These are phyloP conservation scores for Corynespora cassiicola DNA, from an alignment of 2,329 filamentous ascomycete genomes.

Conservation along the genomic window DNA sequence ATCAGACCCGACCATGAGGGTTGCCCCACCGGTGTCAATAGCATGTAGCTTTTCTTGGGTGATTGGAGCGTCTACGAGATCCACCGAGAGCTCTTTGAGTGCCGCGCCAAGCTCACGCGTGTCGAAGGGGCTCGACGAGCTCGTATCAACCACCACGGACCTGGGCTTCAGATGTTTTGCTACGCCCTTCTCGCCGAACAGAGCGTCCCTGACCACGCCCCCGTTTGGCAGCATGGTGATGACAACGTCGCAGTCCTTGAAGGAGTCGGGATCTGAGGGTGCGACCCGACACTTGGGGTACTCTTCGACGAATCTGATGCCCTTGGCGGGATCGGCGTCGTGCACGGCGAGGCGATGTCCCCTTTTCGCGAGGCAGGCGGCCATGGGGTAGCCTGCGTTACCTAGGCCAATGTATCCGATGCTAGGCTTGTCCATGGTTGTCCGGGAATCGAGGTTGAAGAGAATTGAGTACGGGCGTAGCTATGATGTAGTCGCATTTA, in stretches of 20 bases:
- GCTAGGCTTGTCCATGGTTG: constrained; percentile 16
- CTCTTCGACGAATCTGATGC: constrained; percentile 23
- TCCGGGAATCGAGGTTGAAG: not conserved
- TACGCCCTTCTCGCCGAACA: constrained; percentile 20
- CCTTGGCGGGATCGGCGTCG: constrained; percentile 21
- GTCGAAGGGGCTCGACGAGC: constrained; percentile 44
- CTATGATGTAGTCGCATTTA: too few species aligned
- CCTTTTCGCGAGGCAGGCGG: constrained; percentile 24
- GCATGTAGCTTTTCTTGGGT: constrained; percentile 47
- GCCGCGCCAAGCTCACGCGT: constrained; percentile 40
- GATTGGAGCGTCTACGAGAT: constrained; percentile 44
- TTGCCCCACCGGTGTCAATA: constrained; percentile 40
- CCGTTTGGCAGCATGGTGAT: constrained; percentile 28
- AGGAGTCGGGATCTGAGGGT: constrained; percentile 15
- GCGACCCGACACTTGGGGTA: constrained; percentile 22
- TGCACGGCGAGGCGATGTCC: constrained; percentile 22
- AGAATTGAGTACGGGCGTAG: not conserved
- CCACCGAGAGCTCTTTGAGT: constrained; percentile 33
- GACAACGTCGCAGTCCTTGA: constrained; percentile 23
- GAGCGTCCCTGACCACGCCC: constrained; percentile 17
- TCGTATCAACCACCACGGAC: constrained; percentile 42
- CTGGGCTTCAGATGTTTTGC: constrained; percentile 26
- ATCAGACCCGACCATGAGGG: constrained; percentile 43
- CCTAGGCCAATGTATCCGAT: constrained; percentile 27
- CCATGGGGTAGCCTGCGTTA: constrained; percentile 27